A percentile compares a stretch with the other conserved stretches of the same genome.
These are phyloP conservation scores for Moelleriella libera DNA, from an alignment of 2,329 filamentous ascomycete species.

Conservation along the genomic window DNA sequence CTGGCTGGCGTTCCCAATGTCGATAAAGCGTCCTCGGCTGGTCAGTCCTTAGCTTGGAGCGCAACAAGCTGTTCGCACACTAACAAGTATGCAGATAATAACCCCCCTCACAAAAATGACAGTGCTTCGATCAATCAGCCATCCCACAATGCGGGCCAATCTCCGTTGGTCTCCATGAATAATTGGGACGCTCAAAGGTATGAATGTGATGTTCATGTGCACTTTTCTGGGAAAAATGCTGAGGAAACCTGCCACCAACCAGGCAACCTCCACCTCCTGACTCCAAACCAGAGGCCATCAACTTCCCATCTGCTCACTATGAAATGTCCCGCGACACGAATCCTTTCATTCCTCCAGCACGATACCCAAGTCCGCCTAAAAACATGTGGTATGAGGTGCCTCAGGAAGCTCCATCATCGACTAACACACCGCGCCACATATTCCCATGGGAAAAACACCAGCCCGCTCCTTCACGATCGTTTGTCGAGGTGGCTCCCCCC, in stretches of 20 bases:
- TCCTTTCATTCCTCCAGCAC: slow-evolving; percentile 62
- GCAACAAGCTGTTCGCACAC: neutral
- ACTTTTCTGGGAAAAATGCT: neutral
- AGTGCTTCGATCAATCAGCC: neutral
- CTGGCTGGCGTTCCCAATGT: neutral
- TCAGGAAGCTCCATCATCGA: slow-evolving; percentile 38
- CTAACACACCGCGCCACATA: slow-evolving; percentile 49
- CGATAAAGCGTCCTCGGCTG: neutral
- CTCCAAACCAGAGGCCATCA: slow-evolving; percentile 71
- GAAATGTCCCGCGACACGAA: slow-evolving; percentile 65
- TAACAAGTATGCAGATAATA: neutral
- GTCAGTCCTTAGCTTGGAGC: neutral
- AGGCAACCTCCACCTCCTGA: slow-evolving; percentile 50
- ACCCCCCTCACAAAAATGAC: neutral
- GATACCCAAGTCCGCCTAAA: slow-evolving; percentile 71
- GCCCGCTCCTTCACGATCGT: slow-evolving; percentile 49
- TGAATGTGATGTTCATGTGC: slow-evolving; percentile 6
- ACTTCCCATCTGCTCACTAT: slow-evolving; percentile 69
- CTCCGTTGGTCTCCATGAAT: slow-evolving; percentile 10
- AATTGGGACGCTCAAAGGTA: slow-evolving; percentile 43
- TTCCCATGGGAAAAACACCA: slow-evolving; percentile 82
- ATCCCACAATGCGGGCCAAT: neutral
- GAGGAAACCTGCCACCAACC: slow-evolving; percentile 5
- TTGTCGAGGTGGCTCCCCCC: slow-evolving; percentile 18
- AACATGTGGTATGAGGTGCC: slow-evolving; percentile 85